phyloP scores from a whole-genome alignment of 2,329 filamentous ascomycete species.

The Paradendryphiella salina region DNA sequence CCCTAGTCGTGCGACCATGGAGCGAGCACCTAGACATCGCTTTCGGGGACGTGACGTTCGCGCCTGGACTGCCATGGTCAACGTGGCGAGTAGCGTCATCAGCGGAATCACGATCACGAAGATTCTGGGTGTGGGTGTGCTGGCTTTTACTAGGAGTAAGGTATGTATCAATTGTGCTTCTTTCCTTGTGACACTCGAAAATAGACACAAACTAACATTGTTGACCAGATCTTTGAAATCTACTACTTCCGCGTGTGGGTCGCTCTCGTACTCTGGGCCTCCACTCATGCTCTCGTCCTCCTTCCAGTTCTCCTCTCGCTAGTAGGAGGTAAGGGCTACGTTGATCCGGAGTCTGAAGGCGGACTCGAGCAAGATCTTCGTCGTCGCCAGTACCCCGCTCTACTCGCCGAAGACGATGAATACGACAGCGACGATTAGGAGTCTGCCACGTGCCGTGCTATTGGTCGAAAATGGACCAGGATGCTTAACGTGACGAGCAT shows the following conservation, averaged over 20 bases:
- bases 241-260: constrained; percentile 99
- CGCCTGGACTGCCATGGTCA: constrained; percentile 90
- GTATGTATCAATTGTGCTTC: constrained; percentile 21
- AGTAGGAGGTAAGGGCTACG: constrained; percentile 79
- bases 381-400: constrained; percentile 73
- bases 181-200: too few relatives aligned
- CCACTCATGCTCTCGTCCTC: constrained; percentile 85
- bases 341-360: constrained; percentile 83
- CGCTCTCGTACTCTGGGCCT: constrained; percentile 85
- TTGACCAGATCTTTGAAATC: constrained; percentile 81
- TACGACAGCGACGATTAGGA: constrained; percentile 58
- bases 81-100: constrained; percentile 92
- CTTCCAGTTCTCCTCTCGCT: constrained; percentile 87
- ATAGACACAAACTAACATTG: neutral
- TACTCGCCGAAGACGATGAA: constrained; percentile 72
- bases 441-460: constrained; percentile 1
- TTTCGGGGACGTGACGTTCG: constrained; percentile 83
- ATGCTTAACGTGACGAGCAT: neutral
- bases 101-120: constrained; percentile 97
- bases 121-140: constrained; percentile 83
- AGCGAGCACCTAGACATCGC: constrained; percentile 69
- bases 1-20: constrained; percentile 79
- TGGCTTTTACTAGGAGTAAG: constrained; percentile 93
- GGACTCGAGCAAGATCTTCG: constrained; percentile 88
- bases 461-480: neutral